Evolutionary conservation across 352 stramenopile species (phyloP).

Genomic region (Phytophthora lateralis): DNA sequence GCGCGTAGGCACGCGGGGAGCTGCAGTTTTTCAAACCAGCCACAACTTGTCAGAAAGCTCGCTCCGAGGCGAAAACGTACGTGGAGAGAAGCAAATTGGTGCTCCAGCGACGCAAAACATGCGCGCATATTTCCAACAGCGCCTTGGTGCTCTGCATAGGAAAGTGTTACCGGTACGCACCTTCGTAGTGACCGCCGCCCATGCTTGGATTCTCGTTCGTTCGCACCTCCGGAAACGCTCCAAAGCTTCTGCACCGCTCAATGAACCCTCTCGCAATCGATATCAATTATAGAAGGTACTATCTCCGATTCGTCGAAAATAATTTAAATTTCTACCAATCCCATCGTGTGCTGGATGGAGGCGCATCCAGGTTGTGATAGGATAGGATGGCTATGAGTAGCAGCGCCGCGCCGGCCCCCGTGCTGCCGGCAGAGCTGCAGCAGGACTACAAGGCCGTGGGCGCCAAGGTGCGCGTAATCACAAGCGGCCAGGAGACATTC

Average conservation of each 20-base stretch:
- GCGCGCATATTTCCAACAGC: background rate
- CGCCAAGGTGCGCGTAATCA: constrained; percentile 69
- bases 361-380: constrained; percentile 14
- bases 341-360: background rate
- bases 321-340: constrained; percentile 9
- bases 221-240: constrained; percentile 48
- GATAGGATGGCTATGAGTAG: constrained; percentile 48
- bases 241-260: constrained; percentile 28
- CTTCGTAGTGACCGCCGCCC: constrained; percentile 74
- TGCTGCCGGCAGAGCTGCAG: constrained; percentile 63
- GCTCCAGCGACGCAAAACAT: constrained; percentile 1
- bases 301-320: constrained; percentile 8
- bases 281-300: constrained; percentile 1
- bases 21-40: constrained; percentile 31
- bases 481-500: constrained; percentile 49
- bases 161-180: constrained; percentile 25
- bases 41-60: constrained; percentile 10
- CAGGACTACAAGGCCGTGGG: constrained; percentile 67
- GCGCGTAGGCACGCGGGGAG: constrained; percentile 74
- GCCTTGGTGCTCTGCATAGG: background rate
- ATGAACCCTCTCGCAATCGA: constrained; percentile 7
- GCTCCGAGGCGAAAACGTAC: background rate
- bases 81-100: background rate
- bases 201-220: constrained; percentile 52
- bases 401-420: constrained; percentile 39